Conservation (phyloP, 2,329 filamentous ascomycete genomes). For the Fusarium sacchari region DNA sequence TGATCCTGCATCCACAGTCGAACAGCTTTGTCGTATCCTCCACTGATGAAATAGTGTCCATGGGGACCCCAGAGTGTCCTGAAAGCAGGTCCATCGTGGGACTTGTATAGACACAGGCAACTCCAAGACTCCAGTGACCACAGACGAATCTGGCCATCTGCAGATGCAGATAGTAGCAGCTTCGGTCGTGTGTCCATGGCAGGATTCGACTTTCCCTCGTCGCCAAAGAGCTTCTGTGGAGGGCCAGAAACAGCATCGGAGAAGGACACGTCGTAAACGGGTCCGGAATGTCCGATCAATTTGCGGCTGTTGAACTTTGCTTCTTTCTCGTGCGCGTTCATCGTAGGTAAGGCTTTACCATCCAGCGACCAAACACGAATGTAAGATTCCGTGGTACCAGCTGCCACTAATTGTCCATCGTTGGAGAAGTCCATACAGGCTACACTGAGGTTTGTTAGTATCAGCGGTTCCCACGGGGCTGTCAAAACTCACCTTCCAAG, state of each 20-base stretch:
- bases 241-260: constrained; percentile 73
- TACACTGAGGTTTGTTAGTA: constrained; percentile 62
- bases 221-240: constrained; percentile 60
- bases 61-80: constrained; percentile 90
- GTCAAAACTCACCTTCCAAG: constrained; percentile 75
- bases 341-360: constrained; percentile 80
- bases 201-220: constrained; percentile 54
- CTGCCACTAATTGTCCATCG: constrained; percentile 86
- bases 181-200: constrained; percentile 68
- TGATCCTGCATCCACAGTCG: constrained; percentile 94
- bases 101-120: constrained; percentile 94
- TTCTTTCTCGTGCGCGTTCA: constrained; percentile 67
- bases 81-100: constrained; percentile 89
- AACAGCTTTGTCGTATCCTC: constrained; percentile 88
- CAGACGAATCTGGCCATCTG: constrained; percentile 86
- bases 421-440: constrained; percentile 97
- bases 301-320: constrained; percentile 71
- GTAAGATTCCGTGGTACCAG: constrained; percentile 92
- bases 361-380: constrained; percentile 94
- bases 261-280: constrained; percentile 90
- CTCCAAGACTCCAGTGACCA: constrained; percentile 94
- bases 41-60: constrained; percentile 93
- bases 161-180: constrained; percentile 86
- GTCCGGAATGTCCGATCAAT: constrained; percentile 88
- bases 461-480: neutral